Evolutionary conservation across 169 alveolate species (phyloP).

Genomic region (Plasmodium blacklocki): DNA sequence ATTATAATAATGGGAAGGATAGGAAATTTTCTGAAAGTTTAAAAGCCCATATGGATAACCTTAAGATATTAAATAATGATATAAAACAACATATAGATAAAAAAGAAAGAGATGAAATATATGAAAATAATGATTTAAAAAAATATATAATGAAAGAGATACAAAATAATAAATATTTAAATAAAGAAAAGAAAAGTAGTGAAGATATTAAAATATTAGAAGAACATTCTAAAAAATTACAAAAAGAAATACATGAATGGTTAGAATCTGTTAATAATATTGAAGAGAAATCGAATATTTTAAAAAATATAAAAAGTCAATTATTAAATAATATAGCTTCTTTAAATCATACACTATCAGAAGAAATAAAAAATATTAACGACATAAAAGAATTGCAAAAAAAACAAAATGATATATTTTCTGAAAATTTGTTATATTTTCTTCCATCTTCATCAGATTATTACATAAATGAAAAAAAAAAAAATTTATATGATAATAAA

Average conservation of each 20-base stretch:
- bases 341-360: conserved; percentile 45
- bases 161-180: conserved; percentile 12
- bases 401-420: conserved; percentile 57
- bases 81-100: conserved; percentile 13
- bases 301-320: conserved; percentile 52
- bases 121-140: neutral
- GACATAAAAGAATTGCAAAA: conserved; percentile 62
- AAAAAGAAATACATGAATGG: conserved; percentile 47
- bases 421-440: conserved; percentile 59
- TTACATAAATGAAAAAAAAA: neutral
- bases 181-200: conserved; percentile 37
- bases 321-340: conserved; percentile 58
- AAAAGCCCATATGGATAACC: conserved; percentile 6
- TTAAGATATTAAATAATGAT: conserved; percentile 11
- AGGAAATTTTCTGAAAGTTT: neutral
- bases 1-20: too few species aligned
- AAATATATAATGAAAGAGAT: conserved; percentile 28
- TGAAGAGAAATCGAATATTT: conserved; percentile 36
- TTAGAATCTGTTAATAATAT: conserved; percentile 38
- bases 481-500: too few species aligned
- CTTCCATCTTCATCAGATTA: conserved; percentile 40
- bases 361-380: conserved; percentile 71
- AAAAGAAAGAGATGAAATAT: neutral
- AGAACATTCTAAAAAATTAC: conserved; percentile 38
- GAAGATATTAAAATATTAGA: conserved; percentile 40